Evolutionary conservation across 768 basidiomycete species (phyloP).

Genomic region (Pleurotus salmoneostramineus): DNA sequence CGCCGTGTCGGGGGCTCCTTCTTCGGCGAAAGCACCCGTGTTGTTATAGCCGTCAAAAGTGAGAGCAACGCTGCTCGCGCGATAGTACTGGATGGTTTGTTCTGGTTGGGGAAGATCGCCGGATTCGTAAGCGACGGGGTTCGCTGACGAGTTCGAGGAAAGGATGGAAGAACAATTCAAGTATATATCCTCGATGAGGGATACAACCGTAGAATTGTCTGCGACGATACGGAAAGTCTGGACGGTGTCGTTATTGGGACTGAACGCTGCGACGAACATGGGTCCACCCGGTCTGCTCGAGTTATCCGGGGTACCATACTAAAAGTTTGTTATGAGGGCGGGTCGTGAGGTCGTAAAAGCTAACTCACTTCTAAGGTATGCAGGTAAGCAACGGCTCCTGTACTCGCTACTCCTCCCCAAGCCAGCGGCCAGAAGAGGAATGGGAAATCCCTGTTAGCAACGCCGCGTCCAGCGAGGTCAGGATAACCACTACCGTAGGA

Average conservation of each 20-base stretch:
- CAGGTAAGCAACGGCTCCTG: constrained; percentile 16
- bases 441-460: constrained; percentile 39
- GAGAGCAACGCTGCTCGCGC: constrained; percentile 58
- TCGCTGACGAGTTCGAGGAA: constrained; percentile 23
- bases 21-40: constrained; percentile 39
- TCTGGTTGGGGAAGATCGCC: constrained; percentile 33
- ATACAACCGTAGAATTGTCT: constrained; percentile 42
- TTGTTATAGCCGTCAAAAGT: constrained; percentile 68
- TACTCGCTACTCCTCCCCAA: constrained; percentile 31
- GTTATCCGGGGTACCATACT: constrained; percentile 44
- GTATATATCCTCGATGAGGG: constrained; percentile 37
- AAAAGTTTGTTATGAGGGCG: background rate
- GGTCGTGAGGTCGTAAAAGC: background rate
- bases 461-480: constrained; percentile 32
- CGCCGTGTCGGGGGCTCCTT: constrained; percentile 41
- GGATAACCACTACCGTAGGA: constrained; percentile 57
- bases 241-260: constrained; percentile 31
- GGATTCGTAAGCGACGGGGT: constrained; percentile 18
- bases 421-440: constrained; percentile 56
- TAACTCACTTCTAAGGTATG: constrained; percentile 33
- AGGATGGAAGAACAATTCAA: constrained; percentile 39
- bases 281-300: constrained; percentile 46
- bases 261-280: constrained; percentile 39
- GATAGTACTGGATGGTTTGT: constrained; percentile 65
- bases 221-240: constrained; percentile 41